Base-by-base conservation (phyloP, 352 stramenopile species). In the Globisporangium paddicum region DNA sequence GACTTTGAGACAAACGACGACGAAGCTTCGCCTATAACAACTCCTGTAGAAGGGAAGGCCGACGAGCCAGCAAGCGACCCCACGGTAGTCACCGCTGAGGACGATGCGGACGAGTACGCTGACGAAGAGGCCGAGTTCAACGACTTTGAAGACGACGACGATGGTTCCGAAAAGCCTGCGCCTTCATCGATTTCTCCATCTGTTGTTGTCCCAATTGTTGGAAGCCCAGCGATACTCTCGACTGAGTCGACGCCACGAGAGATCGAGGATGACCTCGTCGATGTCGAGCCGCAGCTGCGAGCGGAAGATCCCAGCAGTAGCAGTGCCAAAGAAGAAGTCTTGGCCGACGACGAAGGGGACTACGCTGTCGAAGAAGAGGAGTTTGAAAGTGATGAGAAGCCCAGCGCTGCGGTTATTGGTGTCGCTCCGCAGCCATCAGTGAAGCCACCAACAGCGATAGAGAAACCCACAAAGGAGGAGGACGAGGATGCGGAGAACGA, bases 91-190 rank as follows among this genome's bases (percentile, higher is more conserved):
- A 35, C 18, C 21, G 25, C 1, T 16, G 67, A 72, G 18, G 63
- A 47, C n/a, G 64, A 75, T 7, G 60, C 64, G 13, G 52, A 58
- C 19, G 56, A 70, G 53, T 73, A 75, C 32, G 67, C 75, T 14
- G 66, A 82, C 25, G 63, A 82, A 13, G 63, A 82, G 10, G 60
- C 67, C 13, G 72, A 47, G 6, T 86, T 80, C 63, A 78, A 86
- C 25, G 77, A 86, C 8, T 81, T 78, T 64, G 68, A 71, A 18
- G 50, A 53, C 54, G 56, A 65, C 4, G 21, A 55, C 3, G 58
- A 66, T 2, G 26, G 18, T 16, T 32, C 6, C 28, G n/a, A 49
- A 11, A 47, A 61, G 18, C 34, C 35, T 18, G 25, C 4, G 25
- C 6, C 30, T 23, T 5, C 28, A 28, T 4, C n/a, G n/a, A 11